Percentiles rank a stretch among this genome's conserved stretches.
These are phyloP conservation scores for Globisporangium spiculum DNA, from an alignment of 352 stramenopile species.

Conservation along the genomic window DNA sequence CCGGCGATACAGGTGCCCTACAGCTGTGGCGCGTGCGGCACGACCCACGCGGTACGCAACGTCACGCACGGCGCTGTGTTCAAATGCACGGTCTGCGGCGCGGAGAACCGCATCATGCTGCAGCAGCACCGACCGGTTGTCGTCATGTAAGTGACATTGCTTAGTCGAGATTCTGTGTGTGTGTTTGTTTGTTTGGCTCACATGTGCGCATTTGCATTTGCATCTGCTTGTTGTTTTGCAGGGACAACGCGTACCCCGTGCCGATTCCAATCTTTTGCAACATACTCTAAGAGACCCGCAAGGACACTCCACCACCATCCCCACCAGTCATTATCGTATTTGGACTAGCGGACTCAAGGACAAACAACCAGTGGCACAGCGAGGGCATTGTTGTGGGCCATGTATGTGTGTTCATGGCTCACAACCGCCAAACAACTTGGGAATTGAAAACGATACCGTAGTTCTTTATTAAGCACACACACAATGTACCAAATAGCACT, in stretches of 20 bases:
- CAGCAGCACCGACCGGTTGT: slow-evolving; percentile 34
- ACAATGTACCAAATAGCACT: neutral
- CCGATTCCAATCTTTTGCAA: slow-evolving; percentile 67
- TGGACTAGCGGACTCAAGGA: neutral
- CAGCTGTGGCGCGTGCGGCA: slow-evolving; percentile 65
- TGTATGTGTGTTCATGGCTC: neutral
- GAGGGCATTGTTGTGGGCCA: neutral
- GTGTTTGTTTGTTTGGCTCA: neutral
- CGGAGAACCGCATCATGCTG: slow-evolving; percentile 64
- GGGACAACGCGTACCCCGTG: slow-evolving; percentile 37
- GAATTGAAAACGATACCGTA: neutral
- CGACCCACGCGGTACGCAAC: slow-evolving; percentile 61
- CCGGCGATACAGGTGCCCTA: slow-evolving; percentile 43
- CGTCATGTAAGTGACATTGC: slow-evolving; percentile 39
- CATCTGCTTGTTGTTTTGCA: slow-evolving; percentile 9
- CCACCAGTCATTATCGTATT: neutral
- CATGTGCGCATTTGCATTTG: neutral
- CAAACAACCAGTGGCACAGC: neutral
- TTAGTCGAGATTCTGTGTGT: neutral
- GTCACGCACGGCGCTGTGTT: slow-evolving; percentile 52
- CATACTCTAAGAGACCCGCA: slow-evolving; percentile 20
- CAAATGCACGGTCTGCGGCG: slow-evolving; percentile 51
- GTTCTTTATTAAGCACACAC: neutral
- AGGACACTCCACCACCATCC: neutral
- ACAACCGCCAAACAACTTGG: neutral